phyloP scores from a whole-genome alignment of 148 eudicot genomes.

The Rhododendron molle region DNA sequence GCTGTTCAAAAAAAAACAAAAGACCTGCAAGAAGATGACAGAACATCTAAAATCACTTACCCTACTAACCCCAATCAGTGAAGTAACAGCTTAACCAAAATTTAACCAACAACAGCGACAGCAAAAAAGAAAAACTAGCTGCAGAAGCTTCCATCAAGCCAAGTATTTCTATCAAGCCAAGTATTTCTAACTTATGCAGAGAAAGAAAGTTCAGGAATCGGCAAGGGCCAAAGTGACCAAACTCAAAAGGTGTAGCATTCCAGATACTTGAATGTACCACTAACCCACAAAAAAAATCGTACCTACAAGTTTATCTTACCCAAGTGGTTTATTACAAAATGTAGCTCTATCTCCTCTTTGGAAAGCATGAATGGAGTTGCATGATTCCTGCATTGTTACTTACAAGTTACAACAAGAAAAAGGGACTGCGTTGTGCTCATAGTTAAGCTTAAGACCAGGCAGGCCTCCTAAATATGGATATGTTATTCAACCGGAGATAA shows the following conservation, averaged over 20 bases:
- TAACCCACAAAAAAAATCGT: too few species aligned
- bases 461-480: neutral
- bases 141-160: neutral
- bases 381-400: conserved; percentile 89
- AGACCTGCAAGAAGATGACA: conserved; percentile 44
- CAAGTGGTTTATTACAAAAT: conserved; percentile 57
- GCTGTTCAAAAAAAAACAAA: neutral
- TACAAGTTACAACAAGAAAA: conserved; percentile 27
- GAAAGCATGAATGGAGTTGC: conserved; percentile 10
- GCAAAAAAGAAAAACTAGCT: neutral
- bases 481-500: neutral
- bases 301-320: conserved; percentile 29
- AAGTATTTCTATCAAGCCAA: neutral
- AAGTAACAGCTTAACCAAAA: neutral
- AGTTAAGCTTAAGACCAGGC: neutral
- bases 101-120: neutral
- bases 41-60: neutral
- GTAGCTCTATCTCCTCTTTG: neutral
- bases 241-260: neutral
- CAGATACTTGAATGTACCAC: neutral
- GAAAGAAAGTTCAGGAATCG: neutral
- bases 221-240: neutral
- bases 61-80: neutral
- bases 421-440: neutral
- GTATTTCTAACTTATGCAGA: neutral